Conservation (phyloP, 2,329 filamentous ascomycete species). For the Cladosporium sp. region DNA sequence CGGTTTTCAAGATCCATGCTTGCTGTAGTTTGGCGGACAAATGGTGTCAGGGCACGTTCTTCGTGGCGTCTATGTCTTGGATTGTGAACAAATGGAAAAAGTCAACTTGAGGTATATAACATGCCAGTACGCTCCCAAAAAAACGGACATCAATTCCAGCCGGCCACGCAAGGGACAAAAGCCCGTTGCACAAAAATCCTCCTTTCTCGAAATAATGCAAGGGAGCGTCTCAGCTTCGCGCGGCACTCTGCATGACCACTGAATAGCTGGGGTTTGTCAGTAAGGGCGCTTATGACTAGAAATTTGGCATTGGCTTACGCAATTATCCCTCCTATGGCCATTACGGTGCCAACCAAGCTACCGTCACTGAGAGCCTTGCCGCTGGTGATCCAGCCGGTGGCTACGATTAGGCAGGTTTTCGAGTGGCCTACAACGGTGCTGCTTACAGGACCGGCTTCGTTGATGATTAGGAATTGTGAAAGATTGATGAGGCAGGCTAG, state of each 20-base stretch:
- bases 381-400: constrained; percentile 34
- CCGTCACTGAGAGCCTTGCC: constrained; percentile 29
- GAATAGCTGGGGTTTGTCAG: constrained; percentile 17
- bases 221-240: constrained; percentile 10
- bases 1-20: constrained; percentile 23
- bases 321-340: constrained; percentile 37
- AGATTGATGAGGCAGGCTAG: constrained; percentile 65
- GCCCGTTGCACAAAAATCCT: constrained; percentile 5
- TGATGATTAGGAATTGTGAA: constrained; percentile 38
- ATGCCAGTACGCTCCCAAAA: background rate
- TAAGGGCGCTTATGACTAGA: background rate
- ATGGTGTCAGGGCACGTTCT: background rate
- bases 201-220: background rate
- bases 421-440: constrained; percentile 39
- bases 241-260: constrained; percentile 14
- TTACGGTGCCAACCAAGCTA: constrained; percentile 32
- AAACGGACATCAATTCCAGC: background rate
- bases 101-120: background rate
- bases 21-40: background rate
- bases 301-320: constrained; percentile 26
- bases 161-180: background rate
- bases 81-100: background rate
- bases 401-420: constrained; percentile 38
- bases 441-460: constrained; percentile 35
- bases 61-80: background rate